Percentiles rank a stretch among this genome's conserved stretches.
These are phyloP conservation scores for Pichia deserticola DNA, from an alignment of 805 yeast genomes.

Conservation along the genomic window DNA sequence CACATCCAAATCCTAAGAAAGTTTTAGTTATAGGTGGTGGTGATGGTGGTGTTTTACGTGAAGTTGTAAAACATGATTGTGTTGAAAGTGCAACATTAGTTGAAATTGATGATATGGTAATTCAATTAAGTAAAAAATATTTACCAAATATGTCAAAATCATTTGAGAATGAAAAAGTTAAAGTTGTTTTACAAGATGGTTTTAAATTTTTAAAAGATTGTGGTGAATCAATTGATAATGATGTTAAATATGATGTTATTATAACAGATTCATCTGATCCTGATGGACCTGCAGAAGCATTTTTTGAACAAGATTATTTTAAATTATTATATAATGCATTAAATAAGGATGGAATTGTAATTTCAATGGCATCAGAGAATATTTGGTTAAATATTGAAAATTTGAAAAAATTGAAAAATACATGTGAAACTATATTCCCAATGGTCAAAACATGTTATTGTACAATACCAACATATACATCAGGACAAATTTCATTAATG, in stretches of 20 bases:
- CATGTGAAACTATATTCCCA: slow-evolving; percentile 49
- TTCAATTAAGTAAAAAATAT: slow-evolving; percentile 60
- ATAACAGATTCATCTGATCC: slow-evolving; percentile 93
- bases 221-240: slow-evolving; percentile 25
- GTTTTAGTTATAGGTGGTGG: slow-evolving; percentile 94
- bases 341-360: slow-evolving; percentile 49
- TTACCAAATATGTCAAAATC: slow-evolving; percentile 70
- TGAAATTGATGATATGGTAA: slow-evolving; percentile 85
- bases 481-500: slow-evolving; percentile 79
- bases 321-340: slow-evolving; percentile 57
- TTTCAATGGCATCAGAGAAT: slow-evolving; percentile 78
- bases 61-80: slow-evolving; percentile 59
- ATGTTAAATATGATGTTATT: slow-evolving; percentile 64
- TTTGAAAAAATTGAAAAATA: slow-evolving; percentile 38
- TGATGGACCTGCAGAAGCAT: slow-evolving; percentile 87
- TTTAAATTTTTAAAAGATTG: slow-evolving; percentile 57
- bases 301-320: slow-evolving; percentile 75
- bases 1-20: slow-evolving; percentile 66
- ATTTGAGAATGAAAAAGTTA: slow-evolving; percentile 57
- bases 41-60: slow-evolving; percentile 91
- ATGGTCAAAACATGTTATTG: slow-evolving; percentile 65
- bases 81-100: slow-evolving; percentile 65
- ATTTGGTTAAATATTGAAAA: slow-evolving; percentile 64
- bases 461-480: slow-evolving; percentile 81
- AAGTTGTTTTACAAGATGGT: slow-evolving; percentile 72